phyloP scores from a whole-genome alignment of 805 yeast species.

The Saturnispora quitensis region DNA sequence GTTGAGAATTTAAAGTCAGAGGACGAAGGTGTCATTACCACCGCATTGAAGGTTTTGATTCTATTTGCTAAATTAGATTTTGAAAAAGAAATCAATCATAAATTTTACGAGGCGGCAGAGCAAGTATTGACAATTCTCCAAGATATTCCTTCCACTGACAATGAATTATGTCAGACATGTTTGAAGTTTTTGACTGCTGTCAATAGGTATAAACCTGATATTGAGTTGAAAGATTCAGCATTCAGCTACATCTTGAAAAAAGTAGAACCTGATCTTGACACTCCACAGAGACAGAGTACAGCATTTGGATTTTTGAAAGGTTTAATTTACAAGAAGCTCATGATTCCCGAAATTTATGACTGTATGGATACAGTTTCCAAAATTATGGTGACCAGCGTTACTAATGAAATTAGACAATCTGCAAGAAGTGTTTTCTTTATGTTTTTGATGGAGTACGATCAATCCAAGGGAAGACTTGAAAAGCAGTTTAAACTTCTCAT shows the following conservation, averaged over 20 bases:
- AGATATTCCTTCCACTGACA: conserved; percentile 67
- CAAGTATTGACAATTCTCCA: conserved; percentile 54
- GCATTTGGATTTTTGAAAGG: conserved; percentile 81
- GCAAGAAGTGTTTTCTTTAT: conserved; percentile 76
- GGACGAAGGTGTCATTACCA: conserved; percentile 67
- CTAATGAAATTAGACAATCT: conserved; percentile 72
- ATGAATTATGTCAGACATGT: conserved; percentile 72
- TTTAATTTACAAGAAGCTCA: conserved; percentile 59
- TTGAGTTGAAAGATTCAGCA: conserved; percentile 60
- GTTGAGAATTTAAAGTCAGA: conserved; percentile 52
- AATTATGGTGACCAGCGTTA: conserved; percentile 84
- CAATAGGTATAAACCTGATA: conserved; percentile 57
- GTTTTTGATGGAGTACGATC: conserved; percentile 90
- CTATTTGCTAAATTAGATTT: conserved; percentile 55
- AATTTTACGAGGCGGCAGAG: conserved; percentile 54
- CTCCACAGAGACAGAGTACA: conserved; percentile 79
- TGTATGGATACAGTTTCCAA: conserved; percentile 71
- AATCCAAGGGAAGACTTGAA: conserved; percentile 75
- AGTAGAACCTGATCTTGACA: conserved; percentile 79
- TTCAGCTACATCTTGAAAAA: conserved; percentile 63
- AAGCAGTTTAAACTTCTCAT: conserved; percentile 76
- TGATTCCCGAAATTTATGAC: conserved; percentile 86
- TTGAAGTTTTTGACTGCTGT: conserved; percentile 65
- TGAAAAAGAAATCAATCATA: conserved; percentile 38
- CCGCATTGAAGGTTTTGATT: conserved; percentile 56